Evolutionary conservation across 2,329 filamentous ascomycete species (phyloP), one percentile per base, ranked within the genome.

Genomic region (Furcasterigmium furcatum): DNA sequence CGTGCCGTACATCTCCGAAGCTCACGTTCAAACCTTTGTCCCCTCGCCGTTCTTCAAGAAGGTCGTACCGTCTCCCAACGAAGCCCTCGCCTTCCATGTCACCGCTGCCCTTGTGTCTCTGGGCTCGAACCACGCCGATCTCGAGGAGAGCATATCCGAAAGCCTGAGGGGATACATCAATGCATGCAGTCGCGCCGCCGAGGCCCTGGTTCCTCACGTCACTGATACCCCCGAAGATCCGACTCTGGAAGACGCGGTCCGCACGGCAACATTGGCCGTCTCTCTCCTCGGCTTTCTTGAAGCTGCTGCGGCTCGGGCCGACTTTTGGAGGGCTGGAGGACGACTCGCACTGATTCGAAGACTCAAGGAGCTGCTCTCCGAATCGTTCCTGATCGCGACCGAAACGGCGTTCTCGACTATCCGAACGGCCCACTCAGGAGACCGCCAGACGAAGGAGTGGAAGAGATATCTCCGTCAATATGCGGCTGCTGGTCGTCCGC

Each of bases 371-470:
- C 77, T 96, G 16, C 72, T 99, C 12, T 92, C 90, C 0, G 91
- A 96, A 58, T 76, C 82, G 7, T 96, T 95, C 60, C 76, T 96
- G 53, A 81, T 95, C 12, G 84, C 88, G 2, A 80, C 97, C 30
- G 94, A 97, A 67, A 90, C 89, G 0, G 88, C 91, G 9, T 85
- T 96, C 47, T 96, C 92, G 9, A 91, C 88, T 9, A 87, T 97
- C 52, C 86, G 92, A 45, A 95, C 95, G 65, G 79, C 85, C 3
- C 83, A 82, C 53, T 77, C 77, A 22, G 71, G 82, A 20, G 84
- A 88, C 51, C 75, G 77, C 40, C 70, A 79, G 22, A 72, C 88
- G 18, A 87, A 84, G 58, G 88, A 96, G 53, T 99, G 94, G 94
- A 95, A 88, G 67, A 83, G 85, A 52, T 90, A 89, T 65, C 71